Percentiles rank a stretch among this genome's conserved stretches.
These are phyloP conservation scores for Suillus placidus DNA, from an alignment of 768 basidiomycete species.

Conservation along the genomic window DNA sequence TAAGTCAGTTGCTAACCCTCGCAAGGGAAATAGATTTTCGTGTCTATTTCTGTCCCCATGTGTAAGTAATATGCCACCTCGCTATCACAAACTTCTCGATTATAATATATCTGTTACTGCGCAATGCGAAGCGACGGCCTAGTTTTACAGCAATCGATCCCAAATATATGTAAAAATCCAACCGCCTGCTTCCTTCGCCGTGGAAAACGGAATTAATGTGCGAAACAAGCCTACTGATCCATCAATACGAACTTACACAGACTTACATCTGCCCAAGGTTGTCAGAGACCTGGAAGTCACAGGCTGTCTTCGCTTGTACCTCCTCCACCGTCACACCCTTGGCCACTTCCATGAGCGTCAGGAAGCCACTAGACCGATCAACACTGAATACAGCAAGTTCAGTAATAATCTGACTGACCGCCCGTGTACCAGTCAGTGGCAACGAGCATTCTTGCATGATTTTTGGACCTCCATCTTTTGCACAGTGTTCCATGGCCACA, in stretches of 20 bases:
- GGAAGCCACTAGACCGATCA: constrained; percentile 64
- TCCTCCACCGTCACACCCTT: constrained; percentile 80
- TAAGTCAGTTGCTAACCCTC: constrained; percentile 8
- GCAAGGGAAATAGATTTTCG: constrained; percentile 10
- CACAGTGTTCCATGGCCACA: constrained; percentile 82
- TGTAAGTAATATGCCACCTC: constrained; percentile 8
- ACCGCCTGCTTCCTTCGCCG: background rate
- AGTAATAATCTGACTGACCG: constrained; percentile 86
- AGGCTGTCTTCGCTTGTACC: constrained; percentile 79
- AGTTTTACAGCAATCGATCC: background rate
- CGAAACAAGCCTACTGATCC: background rate
- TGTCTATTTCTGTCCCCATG: constrained; percentile 10
- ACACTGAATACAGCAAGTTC: constrained; percentile 87
- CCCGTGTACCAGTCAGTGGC: constrained; percentile 82
- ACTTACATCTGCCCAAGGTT: constrained; percentile 51
- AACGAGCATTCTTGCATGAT: constrained; percentile 75
- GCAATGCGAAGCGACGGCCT: background rate
- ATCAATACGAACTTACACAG: constrained; percentile 27
- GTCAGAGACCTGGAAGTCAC: constrained; percentile 65
- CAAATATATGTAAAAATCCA: background rate
- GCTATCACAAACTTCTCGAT: background rate
- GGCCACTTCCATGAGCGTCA: constrained; percentile 76
- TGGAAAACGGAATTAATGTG: background rate
- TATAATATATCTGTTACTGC: background rate
- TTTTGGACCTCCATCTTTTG: constrained; percentile 84